Percentiles rank a stretch among this genome's conserved stretches.
Conservation (phyloP, 345 rosid genomes). For the Boechera stricta region DNA sequence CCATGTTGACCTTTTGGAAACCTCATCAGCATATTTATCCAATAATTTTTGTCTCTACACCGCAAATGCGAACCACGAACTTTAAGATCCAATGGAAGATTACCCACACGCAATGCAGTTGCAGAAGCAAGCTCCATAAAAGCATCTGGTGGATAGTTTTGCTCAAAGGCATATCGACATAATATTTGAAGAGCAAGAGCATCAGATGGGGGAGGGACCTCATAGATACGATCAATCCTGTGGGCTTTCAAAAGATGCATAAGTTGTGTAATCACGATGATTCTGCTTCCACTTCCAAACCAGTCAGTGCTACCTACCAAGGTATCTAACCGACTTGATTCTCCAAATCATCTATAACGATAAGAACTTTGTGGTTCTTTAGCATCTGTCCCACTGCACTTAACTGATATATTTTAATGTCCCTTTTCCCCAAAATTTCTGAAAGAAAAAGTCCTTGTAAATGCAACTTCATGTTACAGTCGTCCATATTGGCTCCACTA, state of each 20-base stretch:
- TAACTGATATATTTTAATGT: conserved; percentile 22
- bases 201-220: background rate
- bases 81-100: background rate
- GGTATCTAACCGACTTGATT: conserved; percentile 44
- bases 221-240: background rate
- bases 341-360: conserved; percentile 60
- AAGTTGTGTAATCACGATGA: conserved; percentile 60
- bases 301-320: conserved; percentile 47
- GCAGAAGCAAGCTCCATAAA: background rate
- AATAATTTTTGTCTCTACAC: too few relatives aligned
- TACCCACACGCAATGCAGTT: background rate
- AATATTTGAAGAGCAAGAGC: conserved; percentile 25
- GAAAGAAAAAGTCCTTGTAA: background rate
- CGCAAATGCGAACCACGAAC: too few relatives aligned
- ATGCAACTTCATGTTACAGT: background rate
- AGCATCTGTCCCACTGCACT: background rate
- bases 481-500: background rate
- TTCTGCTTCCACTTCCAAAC: conserved; percentile 53
- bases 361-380: conserved; percentile 34
- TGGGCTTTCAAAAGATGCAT: conserved; percentile 7
- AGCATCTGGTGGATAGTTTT: background rate
- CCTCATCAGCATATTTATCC: too few relatives aligned
- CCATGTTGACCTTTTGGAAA: too few relatives aligned
- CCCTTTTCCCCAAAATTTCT: background rate
- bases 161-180: conserved; percentile 8